Evolutionary conservation across 768 basidiomycete species (phyloP).

Genomic region (Leccinum disarticulatum): DNA sequence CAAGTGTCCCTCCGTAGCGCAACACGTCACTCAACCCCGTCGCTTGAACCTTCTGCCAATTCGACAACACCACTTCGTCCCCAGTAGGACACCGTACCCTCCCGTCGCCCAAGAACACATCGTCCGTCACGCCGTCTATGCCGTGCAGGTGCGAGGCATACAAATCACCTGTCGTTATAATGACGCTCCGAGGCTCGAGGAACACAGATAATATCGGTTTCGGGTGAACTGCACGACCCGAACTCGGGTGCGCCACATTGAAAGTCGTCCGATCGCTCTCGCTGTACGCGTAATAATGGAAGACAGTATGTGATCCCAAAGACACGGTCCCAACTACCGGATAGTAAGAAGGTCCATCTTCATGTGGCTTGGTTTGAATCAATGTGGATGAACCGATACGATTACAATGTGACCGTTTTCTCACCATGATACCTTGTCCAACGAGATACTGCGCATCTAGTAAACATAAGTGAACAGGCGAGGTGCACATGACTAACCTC

Average conservation of each 20-base stretch:
- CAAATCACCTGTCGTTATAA: slow-evolving; percentile 69
- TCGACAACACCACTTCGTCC: slow-evolving; percentile 47
- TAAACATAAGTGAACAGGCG: slow-evolving; percentile 14
- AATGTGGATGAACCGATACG: slow-evolving; percentile 3
- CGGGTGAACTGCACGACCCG: slow-evolving; percentile 59
- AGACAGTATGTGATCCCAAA: slow-evolving; percentile 76
- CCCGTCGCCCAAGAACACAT: slow-evolving; percentile 38
- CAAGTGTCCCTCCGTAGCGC: slow-evolving; percentile 49
- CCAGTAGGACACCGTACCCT: slow-evolving; percentile 26
- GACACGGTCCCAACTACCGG: slow-evolving; percentile 92
- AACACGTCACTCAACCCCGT: slow-evolving; percentile 40
- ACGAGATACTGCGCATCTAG: slow-evolving; percentile 61
- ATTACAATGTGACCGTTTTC: slow-evolving; percentile 22
- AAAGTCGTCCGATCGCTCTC: slow-evolving; percentile 14
- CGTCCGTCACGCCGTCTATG: slow-evolving; percentile 60
- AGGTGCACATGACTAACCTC: slow-evolving; percentile 48
- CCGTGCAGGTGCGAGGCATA: slow-evolving; percentile 80
- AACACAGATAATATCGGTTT: slow-evolving; percentile 69
- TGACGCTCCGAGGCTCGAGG: slow-evolving; percentile 81
- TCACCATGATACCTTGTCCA: slow-evolving; percentile 92
- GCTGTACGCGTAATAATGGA: slow-evolving; percentile 77
- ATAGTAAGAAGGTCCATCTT: slow-evolving; percentile 87
- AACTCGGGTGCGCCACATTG: slow-evolving; percentile 24
- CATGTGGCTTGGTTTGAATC: slow-evolving; percentile 64
- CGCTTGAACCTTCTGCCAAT: slow-evolving; percentile 52